These are phyloP conservation scores for Pichia sp. DNA, from an alignment of 1,139 yeast species.

Conservation along the genomic window DNA sequence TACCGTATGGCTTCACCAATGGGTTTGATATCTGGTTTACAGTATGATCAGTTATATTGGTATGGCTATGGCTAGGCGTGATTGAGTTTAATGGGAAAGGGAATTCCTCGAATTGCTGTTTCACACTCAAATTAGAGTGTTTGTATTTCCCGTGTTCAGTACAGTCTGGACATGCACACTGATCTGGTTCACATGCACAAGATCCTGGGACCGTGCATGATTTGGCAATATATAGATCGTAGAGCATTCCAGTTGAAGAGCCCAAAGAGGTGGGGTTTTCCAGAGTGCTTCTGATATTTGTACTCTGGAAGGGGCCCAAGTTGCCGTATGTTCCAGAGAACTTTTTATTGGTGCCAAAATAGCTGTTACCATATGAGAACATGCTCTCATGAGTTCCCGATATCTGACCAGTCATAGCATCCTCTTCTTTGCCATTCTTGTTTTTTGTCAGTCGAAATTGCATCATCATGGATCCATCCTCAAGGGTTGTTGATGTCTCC, in stretches of 20 bases:
- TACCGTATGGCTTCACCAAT: slow-evolving; percentile 8
- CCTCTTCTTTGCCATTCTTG: neutral
- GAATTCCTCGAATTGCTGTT: slow-evolving; percentile 14
- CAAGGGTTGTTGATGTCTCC: neutral
- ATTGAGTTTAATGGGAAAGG: slow-evolving; percentile 13
- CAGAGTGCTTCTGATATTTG: no score
- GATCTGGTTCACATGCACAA: slow-evolving; percentile 39
- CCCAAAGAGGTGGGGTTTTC: neutral
- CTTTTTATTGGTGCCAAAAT: neutral
- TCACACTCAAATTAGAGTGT: slow-evolving; percentile 10
- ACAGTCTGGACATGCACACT: slow-evolving; percentile 44
- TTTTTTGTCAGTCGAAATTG: neutral
- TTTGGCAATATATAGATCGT: slow-evolving; percentile 26
- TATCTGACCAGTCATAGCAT: no score
- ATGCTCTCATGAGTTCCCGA: neutral
- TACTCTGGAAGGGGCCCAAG: neutral
- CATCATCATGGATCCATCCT: neutral
- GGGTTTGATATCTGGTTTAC: neutral
- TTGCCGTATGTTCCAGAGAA: neutral
- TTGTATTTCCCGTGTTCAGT: slow-evolving; percentile 33
- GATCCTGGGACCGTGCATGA: slow-evolving; percentile 45
- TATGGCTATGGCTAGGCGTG: no score
- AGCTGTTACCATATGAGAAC: neutral
- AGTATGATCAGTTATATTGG: no score
- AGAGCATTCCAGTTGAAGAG: slow-evolving; percentile 9